phyloP scores from a whole-genome alignment of 2,329 filamentous ascomycete genomes.

The Penicillium sp. region DNA sequence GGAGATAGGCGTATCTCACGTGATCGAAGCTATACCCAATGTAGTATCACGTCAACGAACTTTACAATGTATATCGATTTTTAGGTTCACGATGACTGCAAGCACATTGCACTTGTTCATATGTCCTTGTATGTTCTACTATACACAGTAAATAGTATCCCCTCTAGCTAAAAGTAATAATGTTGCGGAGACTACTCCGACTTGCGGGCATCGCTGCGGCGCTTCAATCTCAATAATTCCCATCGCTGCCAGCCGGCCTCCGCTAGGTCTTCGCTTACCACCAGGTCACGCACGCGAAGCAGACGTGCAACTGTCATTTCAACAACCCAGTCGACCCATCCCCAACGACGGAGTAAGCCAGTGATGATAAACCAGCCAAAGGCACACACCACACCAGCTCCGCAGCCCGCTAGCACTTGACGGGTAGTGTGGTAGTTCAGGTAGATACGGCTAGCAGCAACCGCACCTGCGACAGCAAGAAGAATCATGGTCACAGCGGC shows the following conservation, averaged over 20 bases:
- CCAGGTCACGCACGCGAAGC: conserved; percentile 76
- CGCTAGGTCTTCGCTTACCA: conserved; percentile 82
- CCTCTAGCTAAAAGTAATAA: not conserved
- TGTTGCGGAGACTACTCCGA: conserved; percentile 22
- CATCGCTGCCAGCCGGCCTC: conserved; percentile 95
- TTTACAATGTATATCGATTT: not conserved
- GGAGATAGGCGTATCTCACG: conserved; percentile 14
- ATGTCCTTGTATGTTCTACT: not conserved
- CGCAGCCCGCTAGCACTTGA: conserved; percentile 80
- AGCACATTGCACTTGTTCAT: not conserved
- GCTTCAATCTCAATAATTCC: conserved; percentile 56
- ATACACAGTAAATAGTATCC: not conserved
- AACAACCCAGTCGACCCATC: conserved; percentile 71
- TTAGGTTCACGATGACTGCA: not conserved
- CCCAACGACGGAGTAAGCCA: conserved; percentile 62
- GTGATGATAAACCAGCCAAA: conserved; percentile 77
- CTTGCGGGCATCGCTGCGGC: conserved; percentile 29
- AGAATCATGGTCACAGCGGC: conserved; percentile 58
- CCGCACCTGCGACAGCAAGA: conserved; percentile 62
- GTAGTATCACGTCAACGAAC: not conserved
- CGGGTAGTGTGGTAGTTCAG: conserved; percentile 86
- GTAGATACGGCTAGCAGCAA: conserved; percentile 84
- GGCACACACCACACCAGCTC: conserved; percentile 70
- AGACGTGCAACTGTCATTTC: conserved; percentile 64
- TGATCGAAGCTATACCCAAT: conserved; percentile 1